These are phyloP conservation scores for Aureobasidium subglaciale DNA, from an alignment of 2,329 filamentous ascomycete species.

Conservation along the genomic window DNA sequence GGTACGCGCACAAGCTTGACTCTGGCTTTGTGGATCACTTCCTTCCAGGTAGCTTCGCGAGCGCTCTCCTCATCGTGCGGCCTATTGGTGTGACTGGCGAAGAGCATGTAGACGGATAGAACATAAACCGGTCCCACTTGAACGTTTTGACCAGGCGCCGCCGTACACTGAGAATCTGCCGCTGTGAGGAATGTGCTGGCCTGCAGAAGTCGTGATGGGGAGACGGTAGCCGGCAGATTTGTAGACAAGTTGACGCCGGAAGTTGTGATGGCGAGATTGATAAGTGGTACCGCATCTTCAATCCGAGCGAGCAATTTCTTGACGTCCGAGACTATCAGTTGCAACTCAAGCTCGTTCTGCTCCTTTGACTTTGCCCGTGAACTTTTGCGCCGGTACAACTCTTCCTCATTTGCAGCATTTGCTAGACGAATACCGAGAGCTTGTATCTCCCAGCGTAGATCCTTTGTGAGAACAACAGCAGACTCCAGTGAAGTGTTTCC, in stretches of 20 bases:
- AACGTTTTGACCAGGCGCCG: constrained; percentile 54
- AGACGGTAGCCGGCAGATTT: constrained; percentile 72
- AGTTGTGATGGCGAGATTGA: constrained; percentile 89
- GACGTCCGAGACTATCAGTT: constrained; percentile 66
- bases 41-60: constrained; percentile 78
- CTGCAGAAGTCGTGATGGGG: constrained; percentile 82
- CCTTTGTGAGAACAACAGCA: constrained; percentile 73
- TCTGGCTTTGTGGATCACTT: constrained; percentile 87
- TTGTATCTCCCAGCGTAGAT: constrained; percentile 76
- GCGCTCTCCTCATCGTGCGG: constrained; percentile 50
- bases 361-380: constrained; percentile 45
- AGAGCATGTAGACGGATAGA: constrained; percentile 91
- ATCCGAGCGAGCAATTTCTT: constrained; percentile 68
- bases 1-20: constrained; percentile 72
- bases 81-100: constrained; percentile 64
- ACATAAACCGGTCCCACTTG: constrained; percentile 85
- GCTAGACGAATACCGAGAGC: constrained; percentile 68
- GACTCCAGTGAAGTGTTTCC: constrained; percentile 79
- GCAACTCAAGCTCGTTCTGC: constrained; percentile 57
- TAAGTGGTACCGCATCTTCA: constrained; percentile 82
- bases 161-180: constrained; percentile 75
- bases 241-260: constrained; percentile 83
- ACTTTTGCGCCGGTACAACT: constrained; percentile 41
- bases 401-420: constrained; percentile 58
- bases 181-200: constrained; percentile 85